These are phyloP conservation scores for Hypomontagnella submonticulosa DNA, from an alignment of 495 filamentous ascomycete genomes.

Conservation along the genomic window DNA sequence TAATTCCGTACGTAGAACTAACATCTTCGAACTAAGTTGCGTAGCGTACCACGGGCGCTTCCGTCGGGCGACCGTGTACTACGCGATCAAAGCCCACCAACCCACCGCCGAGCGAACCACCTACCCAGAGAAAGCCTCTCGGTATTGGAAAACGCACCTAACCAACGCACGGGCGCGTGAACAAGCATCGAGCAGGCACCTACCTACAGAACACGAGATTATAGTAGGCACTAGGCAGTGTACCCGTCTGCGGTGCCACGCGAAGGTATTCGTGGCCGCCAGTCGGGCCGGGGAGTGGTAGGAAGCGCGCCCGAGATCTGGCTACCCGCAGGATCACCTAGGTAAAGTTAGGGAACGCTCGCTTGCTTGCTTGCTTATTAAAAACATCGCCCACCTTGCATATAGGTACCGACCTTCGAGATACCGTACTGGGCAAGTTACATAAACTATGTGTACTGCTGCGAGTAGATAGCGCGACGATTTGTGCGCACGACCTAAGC, in stretches of 20 bases:
- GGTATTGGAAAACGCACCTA: too few relatives aligned
- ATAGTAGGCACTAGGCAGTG: not conserved
- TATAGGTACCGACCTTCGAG: too few relatives aligned
- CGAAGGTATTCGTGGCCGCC: not conserved
- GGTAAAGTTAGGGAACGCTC: constrained; percentile 1
- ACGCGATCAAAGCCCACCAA: too few relatives aligned
- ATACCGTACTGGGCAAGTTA: not conserved
- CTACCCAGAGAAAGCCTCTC: too few relatives aligned
- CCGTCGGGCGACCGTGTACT: too few relatives aligned
- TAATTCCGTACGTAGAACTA: too few relatives aligned
- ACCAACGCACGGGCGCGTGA: not conserved
- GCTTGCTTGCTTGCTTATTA: not conserved
- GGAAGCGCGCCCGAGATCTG: constrained; percentile 30
- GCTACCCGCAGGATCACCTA: constrained; percentile 38
- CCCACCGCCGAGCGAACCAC: too few relatives aligned
- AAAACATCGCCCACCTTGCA: too few relatives aligned
- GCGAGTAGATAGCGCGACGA: not conserved
- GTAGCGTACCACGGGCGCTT: too few relatives aligned
- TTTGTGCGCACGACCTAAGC: constrained; percentile 4
- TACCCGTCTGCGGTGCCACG: constrained; percentile 14
- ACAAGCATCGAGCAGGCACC: constrained; percentile 20
- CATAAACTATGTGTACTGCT: too few relatives aligned
- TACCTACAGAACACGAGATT: constrained; percentile 23
- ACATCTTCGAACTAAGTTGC: too few relatives aligned
- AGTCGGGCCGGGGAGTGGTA: not conserved